Evolutionary conservation across 495 filamentous ascomycete species (phyloP), one percentile per base, ranked within the genome.

Genomic region (Aspergillus wentii): DNA sequence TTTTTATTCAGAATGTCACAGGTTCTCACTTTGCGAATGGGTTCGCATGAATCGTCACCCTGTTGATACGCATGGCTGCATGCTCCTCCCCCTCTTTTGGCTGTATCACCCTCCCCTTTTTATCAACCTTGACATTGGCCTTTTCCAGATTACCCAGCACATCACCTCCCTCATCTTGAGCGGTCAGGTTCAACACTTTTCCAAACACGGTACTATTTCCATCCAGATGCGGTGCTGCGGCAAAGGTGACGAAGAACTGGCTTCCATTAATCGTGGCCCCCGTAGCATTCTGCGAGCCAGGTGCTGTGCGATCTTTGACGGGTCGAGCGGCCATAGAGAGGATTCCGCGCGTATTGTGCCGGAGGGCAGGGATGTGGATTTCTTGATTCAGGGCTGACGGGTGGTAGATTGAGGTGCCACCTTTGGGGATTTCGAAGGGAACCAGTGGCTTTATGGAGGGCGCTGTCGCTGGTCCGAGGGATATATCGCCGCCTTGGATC

Each of bases 171-270:
- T 66, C 71, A 44, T 72, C 64, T 26, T 68, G 63, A 5, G 61
- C 52, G 8, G 51, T 59, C 43, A 68, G 30, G 42, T 61, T 70
- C 58, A 82, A 50, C 31, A 97, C 76, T 61, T 86, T 84, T 17
- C 92, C 92, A 65, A 98, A 97, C 3, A 94, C 85, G 1, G 88
- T 94, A 57, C 91, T 98, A 43, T 86, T 77, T 4, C 92, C 94
- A 64, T 97, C 94, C 21, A 98, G 67, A 77, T 98, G 92, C 38
- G 88, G 81, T 29, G 88, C 87, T 17, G 84, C 75, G 31, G 83
- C 88, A 59, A 91, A 89, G 5, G 81, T 75, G 33, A 98, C 75
- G 59, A 95, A 98, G 59, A 97, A 98, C 66, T 98, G 92, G 44
- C 84, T 89, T 11, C 88, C 91, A 60, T 98, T 98, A 30, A 90